Percentiles rank a stretch among this genome's conserved stretches.
These are phyloP conservation scores for Saccharomyces hybrid DNA, from an alignment of 1,139 yeast species.

Conservation along the genomic window DNA sequence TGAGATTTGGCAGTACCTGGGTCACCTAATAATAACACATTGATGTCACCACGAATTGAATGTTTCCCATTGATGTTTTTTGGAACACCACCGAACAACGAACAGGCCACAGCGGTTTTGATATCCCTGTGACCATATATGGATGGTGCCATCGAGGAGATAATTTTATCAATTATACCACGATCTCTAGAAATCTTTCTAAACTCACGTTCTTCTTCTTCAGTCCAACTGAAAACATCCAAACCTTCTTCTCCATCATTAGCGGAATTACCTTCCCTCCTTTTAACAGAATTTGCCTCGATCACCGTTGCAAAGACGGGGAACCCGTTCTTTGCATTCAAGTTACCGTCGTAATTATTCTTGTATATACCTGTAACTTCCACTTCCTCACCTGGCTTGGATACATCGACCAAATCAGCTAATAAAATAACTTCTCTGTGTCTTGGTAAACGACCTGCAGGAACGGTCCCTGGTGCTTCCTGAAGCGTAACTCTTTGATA, in stretches of 20 bases:
- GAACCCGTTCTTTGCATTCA: conserved; percentile 93
- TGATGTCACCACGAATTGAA: conserved; percentile 94
- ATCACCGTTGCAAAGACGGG: conserved; percentile 94
- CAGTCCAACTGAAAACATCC: conserved; percentile 68
- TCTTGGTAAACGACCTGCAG: conserved; percentile 96
- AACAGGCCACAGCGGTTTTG: conserved; percentile 90
- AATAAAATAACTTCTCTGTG: conserved; percentile 87
- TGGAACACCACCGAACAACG: conserved; percentile 92
- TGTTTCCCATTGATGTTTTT: conserved; percentile 92
- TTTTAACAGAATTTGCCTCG: conserved; percentile 80
- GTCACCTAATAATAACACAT: conserved; percentile 86
- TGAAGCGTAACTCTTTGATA: conserved; percentile 90
- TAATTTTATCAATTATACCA: conserved; percentile 78
- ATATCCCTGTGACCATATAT: conserved; percentile 93
- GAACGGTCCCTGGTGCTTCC: conserved; percentile 95
- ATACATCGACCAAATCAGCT: conserved; percentile 87
- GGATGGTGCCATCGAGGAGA: conserved; percentile 92
- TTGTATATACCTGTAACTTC: conserved; percentile 92
- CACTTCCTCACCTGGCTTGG: conserved; percentile 96
- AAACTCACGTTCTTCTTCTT: conserved; percentile 85
- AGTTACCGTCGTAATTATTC: conserved; percentile 84
- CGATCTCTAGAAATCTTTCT: conserved; percentile 67
- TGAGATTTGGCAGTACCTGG: conserved; percentile 99
- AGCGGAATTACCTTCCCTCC: conserved; percentile 52
- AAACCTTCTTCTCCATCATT: conserved; percentile 38